Evolutionary conservation across 257 asterid genomes (phyloP), one percentile per base, ranked within the genome.

Genomic region (Misopates orontium): DNA sequence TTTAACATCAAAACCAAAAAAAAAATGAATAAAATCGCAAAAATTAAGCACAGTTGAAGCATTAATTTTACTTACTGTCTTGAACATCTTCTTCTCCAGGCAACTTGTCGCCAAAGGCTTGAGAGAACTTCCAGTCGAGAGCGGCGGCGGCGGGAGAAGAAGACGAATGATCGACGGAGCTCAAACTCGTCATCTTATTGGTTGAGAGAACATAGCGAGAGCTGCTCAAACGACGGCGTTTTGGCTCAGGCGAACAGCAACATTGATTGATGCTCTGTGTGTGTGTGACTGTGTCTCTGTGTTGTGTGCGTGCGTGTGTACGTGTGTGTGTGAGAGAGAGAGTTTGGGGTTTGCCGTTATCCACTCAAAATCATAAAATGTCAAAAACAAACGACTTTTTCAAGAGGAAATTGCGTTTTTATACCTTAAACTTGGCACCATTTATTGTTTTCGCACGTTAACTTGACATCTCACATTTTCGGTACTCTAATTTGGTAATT

Each of bases 101-200:
- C 41, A 74, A 72, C 24, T 73, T 78, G 31, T 85, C 91, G 66
- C 95, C 95, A 71, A 90, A 87, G 17, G 84, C 80, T 73, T 87
- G 95, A 44, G 95, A 90, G 66, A 90, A 85, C 39, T 70, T 85
- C 97, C 97, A 90, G 32, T 79, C 82, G n/a, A 58, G 36, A 54
- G 77, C 56, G 51, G 88, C 54, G 12, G 81, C n/a, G n/a, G n/a
- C n/a, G n/a, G n/a, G n/a, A n/a, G n/a, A 67, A 62, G 79, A 59
- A 45, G 81, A 51, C 36, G 36, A 68, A 61, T 77, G 57, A 39
- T 73, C 52, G 42, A 56, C 64, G 15, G 85, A 80, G 65, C 63
- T 69, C 17, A 76, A 68, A 60, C 77, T 76, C 66, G 70, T 76
- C 41, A 10, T 32, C 3, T 28, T 10, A 15, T 1, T 57, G 1